Conservation (phyloP, 371 early-diverging fungal species). For the Homolaphlyctis polyrhiza region DNA sequence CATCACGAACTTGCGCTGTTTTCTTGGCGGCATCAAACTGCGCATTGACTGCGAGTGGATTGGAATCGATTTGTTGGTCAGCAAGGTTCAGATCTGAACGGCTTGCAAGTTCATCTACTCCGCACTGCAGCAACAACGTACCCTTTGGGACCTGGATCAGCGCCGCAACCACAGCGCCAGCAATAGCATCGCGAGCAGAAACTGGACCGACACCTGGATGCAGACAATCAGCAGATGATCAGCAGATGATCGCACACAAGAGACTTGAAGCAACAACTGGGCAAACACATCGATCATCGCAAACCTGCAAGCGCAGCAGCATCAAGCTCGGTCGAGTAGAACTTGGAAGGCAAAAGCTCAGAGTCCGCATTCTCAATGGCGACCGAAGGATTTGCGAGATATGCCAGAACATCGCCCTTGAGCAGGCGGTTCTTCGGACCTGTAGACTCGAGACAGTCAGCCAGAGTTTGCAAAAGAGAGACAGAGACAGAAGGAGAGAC, state of each 20-base stretch:
- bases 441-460: background rate
- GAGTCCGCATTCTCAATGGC: background rate
- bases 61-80: background rate
- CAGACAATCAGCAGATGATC: background rate
- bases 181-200: background rate
- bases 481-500: too few relatives aligned
- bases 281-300: too few relatives aligned
- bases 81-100: background rate
- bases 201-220: background rate
- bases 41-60: conserved; percentile 3
- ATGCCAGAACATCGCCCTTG: conserved; percentile 16
- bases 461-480: too few relatives aligned
- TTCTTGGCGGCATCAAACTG: background rate
- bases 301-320: background rate
- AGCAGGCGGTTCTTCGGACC: conserved; percentile 14
- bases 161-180: background rate
- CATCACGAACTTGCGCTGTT: background rate
- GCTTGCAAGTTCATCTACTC: too few relatives aligned
- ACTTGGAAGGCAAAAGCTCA: background rate
- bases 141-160: background rate
- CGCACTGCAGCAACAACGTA: background rate
- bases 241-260: too few relatives aligned
- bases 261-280: too few relatives aligned
- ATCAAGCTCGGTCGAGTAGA: background rate
- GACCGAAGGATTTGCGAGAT: background rate